phyloP scores from a whole-genome alignment of 768 basidiomycete genomes.

The Mycena kentingensis region DNA sequence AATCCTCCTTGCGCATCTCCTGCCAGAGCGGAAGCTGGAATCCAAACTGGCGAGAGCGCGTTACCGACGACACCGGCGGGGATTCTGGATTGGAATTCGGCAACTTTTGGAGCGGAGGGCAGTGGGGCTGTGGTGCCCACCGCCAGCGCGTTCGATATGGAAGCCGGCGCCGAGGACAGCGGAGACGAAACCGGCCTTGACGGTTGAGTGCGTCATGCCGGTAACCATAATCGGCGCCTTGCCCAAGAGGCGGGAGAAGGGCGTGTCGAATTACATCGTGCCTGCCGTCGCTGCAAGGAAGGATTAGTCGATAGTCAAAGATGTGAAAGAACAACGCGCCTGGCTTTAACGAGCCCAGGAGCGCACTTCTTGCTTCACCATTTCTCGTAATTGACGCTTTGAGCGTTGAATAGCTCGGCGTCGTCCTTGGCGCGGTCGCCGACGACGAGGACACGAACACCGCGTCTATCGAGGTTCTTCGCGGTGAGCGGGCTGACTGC shows the following conservation, averaged over 20 bases:
- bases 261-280: slow-evolving; percentile 88
- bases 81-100: slow-evolving; percentile 84
- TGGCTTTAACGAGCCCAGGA: slow-evolving; percentile 85
- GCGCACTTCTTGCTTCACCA: slow-evolving; percentile 92
- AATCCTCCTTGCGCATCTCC: too few relatives aligned
- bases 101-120: slow-evolving; percentile 88
- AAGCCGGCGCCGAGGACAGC: slow-evolving; percentile 89
- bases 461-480: slow-evolving; percentile 89
- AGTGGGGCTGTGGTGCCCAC: slow-evolving; percentile 91
- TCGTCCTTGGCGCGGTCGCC: slow-evolving; percentile 91
- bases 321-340: slow-evolving; percentile 48
- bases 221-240: slow-evolving; percentile 99
- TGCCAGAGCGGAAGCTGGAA: too few relatives aligned
- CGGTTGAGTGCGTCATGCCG: slow-evolving; percentile 98
- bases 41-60: slow-evolving; percentile 93
- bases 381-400: slow-evolving; percentile 69
- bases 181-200: slow-evolving; percentile 91
- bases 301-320: slow-evolving; percentile 10
- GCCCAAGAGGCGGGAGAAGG: slow-evolving; percentile 92
- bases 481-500: slow-evolving; percentile 92
- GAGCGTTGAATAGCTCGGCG: slow-evolving; percentile 77
- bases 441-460: too few relatives aligned
- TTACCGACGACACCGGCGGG: slow-evolving; percentile 89
- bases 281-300: slow-evolving; percentile 82
- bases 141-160: slow-evolving; percentile 97